Conservation (phyloP, 1,284 basidiomycete genomes). For the Ganoderma meredithae region DNA sequence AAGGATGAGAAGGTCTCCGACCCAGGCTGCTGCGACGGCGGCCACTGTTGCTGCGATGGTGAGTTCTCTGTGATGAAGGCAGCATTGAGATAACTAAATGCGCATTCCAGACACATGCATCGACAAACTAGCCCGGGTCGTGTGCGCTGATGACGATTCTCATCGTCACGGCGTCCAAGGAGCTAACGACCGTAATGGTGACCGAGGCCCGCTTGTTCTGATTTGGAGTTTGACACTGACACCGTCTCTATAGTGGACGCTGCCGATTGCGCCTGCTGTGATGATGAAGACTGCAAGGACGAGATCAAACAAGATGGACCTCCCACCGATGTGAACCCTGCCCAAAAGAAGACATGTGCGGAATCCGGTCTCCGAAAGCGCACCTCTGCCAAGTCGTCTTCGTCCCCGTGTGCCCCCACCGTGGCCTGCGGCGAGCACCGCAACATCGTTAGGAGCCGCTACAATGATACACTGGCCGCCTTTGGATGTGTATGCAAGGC, state of each 20-base stretch:
- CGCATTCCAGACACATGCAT: conserved; percentile 36
- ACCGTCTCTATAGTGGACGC: not conserved
- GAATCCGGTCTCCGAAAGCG: conserved; percentile 37
- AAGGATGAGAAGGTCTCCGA: not conserved
- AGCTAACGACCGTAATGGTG: conserved; percentile 3
- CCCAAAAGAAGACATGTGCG: conserved; percentile 3
- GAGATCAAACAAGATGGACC: not conserved
- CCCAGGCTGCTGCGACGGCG: conserved; percentile 25
- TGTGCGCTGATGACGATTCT: conserved; percentile 41
- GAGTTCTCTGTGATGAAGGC: not conserved
- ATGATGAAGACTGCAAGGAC: not conserved
- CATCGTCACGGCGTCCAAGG: conserved; percentile 34
- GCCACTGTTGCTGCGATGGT: conserved; percentile 30
- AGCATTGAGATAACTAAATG: not conserved
- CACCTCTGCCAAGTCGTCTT: conserved; percentile 8
- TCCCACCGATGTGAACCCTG: not conserved
- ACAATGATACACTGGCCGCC: conserved; percentile 40
- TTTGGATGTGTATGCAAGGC: conserved; percentile 44
- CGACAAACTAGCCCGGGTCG: conserved; percentile 39
- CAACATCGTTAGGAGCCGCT: conserved; percentile 38
- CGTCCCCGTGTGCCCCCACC: conserved; percentile 23
- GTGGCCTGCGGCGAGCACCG: conserved; percentile 41
- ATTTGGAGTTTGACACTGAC: not conserved
- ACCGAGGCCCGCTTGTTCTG: not conserved
- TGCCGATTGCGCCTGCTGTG: conserved; percentile 27